Evolutionary conservation across 345 rosid genomes (phyloP), one percentile per base, ranked within the genome.

Genomic region (Murraya koenigii): DNA sequence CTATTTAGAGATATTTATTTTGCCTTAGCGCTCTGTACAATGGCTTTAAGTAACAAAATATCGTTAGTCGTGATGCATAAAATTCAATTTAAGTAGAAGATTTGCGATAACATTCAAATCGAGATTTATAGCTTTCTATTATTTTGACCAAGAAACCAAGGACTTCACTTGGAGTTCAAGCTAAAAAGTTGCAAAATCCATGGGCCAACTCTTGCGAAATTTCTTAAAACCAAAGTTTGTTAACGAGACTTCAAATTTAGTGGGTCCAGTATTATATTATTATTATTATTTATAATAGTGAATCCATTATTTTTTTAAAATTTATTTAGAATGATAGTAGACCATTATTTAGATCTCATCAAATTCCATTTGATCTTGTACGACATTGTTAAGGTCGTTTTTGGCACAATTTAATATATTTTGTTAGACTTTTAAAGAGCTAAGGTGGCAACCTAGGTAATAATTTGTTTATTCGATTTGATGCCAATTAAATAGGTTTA

Each of bases 351-450:
- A 28, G 76, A 66, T 75, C 10, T 35, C 35, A 62, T 63, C 47
- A 72, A 68, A 62, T 76, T 78, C 75, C 10, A 30, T 70, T 39
- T 72, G 80, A 75, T 72, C 73, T 33, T 63, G 38, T 76, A 30
- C 35, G 70, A 72, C 71, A 30, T 39, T 47, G 60, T 80, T 72
- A 72, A 81, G 63, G 3, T 41, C 15, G 7, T 5, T 17, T 49
- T 5, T 15, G 17, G 55, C 55, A 41, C 1, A 17, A 3, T 52
- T 52, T 52, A 52, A 52, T 52, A 17, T 7, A 19, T 52, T 52
- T 52, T 19, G 22, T 52, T 15, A 5, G 19, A 4, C 15, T 41
- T 41, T n/a, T n/a, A n/a, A n/a, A n/a, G n/a, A n/a, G n/a, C n/a
- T n/a, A n/a, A n/a, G n/a, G n/a, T n/a, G n/a, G n/a, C n/a, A n/a